Evolutionary conservation across 2,329 filamentous ascomycete species (phyloP), one percentile per base, ranked within the genome.

Genomic region (Xylaria digitata): DNA sequence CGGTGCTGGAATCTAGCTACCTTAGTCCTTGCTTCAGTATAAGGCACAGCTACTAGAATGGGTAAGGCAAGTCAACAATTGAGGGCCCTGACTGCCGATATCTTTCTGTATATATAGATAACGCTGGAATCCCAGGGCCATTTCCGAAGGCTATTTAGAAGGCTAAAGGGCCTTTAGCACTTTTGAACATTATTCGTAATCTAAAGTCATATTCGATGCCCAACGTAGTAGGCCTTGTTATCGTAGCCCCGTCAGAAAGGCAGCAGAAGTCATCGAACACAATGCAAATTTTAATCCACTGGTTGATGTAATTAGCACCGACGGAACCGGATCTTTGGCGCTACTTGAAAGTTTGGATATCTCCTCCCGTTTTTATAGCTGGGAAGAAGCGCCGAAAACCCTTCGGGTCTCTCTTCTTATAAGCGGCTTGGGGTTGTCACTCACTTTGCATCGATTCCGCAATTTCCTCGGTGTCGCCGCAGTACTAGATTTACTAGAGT

Each of bases 311-410:
- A 0, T 63, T 26, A 7, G 70, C 71, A 19, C 75, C 72, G 7
- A 75, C 30, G 19, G 68, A 68, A 11, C 72, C 71, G 13, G 63
- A 63, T 74, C 75, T 75, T 50, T 76, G 74, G 6, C 74, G 71
- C 50, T 70, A 75, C 61, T 76, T 73, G 30, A 76, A 71, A 0
- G 74, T 76, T 45, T 74, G 71, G 0, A 66, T 68, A 19, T 76
- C 75, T 0, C 73, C 72, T 21, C 71, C 70, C 1, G 57, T 54
- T n/a, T 58, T 67, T 0, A 65, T 70, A 0, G 56, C 63, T 3
- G 73, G 67, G 1, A 67, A 34, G 61, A 76, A 75, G 19, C 71
- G 50, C 21, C 23, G 17, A 40, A 75, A 75, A 6, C 69, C 70
- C 2, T 75, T 53, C 0, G 73, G 50, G 21, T 71, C 72, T 43